phyloP scores from a whole-genome alignment of 1,284 basidiomycete species.

The Phylloboletellus chloephorus region DNA sequence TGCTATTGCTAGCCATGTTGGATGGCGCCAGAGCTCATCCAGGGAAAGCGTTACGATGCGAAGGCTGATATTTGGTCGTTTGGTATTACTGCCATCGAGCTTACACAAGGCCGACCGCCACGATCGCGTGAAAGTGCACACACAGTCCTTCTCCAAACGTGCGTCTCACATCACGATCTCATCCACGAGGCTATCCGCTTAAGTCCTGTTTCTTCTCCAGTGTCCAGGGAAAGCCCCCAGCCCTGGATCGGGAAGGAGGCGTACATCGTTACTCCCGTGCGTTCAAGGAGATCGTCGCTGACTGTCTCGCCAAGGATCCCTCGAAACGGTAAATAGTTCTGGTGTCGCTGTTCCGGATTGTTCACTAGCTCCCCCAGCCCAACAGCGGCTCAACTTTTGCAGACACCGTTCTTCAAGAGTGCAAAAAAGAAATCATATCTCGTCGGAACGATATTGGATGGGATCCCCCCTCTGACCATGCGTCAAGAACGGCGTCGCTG shows the following conservation, averaged over 20 bases:
- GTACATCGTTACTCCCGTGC: constrained; percentile 74
- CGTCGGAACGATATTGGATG: constrained; percentile 64
- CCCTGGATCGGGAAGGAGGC: constrained; percentile 66
- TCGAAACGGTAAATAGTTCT: constrained; percentile 46
- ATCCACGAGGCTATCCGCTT: constrained; percentile 5
- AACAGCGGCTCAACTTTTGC: constrained; percentile 71
- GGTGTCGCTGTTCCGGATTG: neutral
- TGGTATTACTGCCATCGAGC: constrained; percentile 83
- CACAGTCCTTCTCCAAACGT: constrained; percentile 73
- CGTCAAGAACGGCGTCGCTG: constrained; percentile 52
- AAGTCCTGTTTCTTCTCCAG: constrained; percentile 34
- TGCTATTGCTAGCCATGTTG: constrained; percentile 63
- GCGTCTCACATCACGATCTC: constrained; percentile 19
- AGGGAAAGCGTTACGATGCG: constrained; percentile 77
- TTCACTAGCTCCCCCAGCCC: constrained; percentile 44
- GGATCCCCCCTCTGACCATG: constrained; percentile 62
- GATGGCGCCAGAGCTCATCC: constrained; percentile 92
- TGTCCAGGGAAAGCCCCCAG: constrained; percentile 68
- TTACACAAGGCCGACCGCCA: constrained; percentile 79
- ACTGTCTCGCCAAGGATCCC: constrained; percentile 82
- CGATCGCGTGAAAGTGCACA: constrained; percentile 72
- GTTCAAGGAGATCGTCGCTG: constrained; percentile 77
- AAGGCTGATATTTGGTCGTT: constrained; percentile 91
- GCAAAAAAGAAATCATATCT: constrained; percentile 74
- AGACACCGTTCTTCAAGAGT: constrained; percentile 73